Conservation (phyloP, 1,284 basidiomycete species). For the Puccinia novopanici region DNA sequence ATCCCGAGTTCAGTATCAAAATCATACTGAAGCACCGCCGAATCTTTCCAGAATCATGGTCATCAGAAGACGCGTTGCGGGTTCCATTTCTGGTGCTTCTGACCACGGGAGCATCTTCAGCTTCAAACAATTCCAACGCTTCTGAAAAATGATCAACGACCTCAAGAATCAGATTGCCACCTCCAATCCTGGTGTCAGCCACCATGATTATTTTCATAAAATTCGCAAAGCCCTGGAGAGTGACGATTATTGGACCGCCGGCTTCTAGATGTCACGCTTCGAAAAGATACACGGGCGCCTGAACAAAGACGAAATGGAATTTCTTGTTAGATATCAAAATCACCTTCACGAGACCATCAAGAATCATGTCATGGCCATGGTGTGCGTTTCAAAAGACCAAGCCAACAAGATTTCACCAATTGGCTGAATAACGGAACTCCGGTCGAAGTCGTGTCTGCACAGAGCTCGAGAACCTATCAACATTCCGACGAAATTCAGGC, state of each 20-base stretch:
- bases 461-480: not conserved
- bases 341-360: conserved; percentile 21
- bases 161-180: not conserved
- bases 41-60: not conserved
- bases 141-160: not conserved
- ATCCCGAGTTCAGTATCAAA: too few relatives aligned
- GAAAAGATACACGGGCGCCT: conserved; percentile 18
- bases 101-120: not conserved
- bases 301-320: conserved; percentile 11
- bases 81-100: not conserved
- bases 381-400: conserved; percentile 1
- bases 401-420: not conserved
- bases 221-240: conserved; percentile 2
- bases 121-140: conserved; percentile 4
- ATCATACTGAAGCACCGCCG: too few relatives aligned
- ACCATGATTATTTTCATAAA: not conserved
- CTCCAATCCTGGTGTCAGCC: too few relatives aligned
- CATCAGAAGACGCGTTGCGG: not conserved
- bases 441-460: conserved; percentile 6
- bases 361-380: not conserved
- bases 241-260: conserved; percentile 26
- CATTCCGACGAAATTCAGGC: not conserved
- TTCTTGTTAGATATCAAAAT: conserved; percentile 9
- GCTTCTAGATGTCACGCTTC: conserved; percentile 6
- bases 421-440: conserved; percentile 25